Conservation (phyloP, 2,329 filamentous ascomycete genomes). For the Pseudogymnoascus sp. region DNA sequence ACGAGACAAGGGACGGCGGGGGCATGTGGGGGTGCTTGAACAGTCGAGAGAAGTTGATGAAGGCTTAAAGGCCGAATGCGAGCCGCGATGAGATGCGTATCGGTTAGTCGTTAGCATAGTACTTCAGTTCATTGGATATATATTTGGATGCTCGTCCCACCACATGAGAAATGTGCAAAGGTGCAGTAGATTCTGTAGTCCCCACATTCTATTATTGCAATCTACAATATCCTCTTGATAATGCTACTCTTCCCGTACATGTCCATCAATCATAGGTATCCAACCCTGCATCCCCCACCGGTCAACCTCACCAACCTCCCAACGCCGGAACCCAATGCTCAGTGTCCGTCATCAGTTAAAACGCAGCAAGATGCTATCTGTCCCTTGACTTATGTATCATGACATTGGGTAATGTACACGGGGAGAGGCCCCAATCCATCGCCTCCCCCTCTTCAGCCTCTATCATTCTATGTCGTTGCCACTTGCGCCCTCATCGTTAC, state of each 20-base stretch:
- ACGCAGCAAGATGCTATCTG: background rate
- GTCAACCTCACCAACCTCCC: background rate
- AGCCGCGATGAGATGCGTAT: background rate
- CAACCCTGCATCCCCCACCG: background rate
- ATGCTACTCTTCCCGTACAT: background rate
- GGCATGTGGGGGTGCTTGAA: background rate
- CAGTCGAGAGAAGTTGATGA: background rate
- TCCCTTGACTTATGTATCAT: background rate
- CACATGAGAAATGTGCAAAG: too few species aligned
- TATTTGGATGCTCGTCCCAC: background rate
- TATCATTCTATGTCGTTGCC: background rate
- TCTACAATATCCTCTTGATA: constrained; percentile 3
- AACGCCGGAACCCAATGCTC: background rate
- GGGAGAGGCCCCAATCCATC: background rate
- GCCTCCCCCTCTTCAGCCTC: background rate
- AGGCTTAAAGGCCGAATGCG: background rate
- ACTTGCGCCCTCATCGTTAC: background rate
- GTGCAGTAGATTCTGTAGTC: too few species aligned
- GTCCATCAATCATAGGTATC: background rate
- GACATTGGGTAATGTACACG: constrained; percentile 6
- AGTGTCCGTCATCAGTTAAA: background rate
- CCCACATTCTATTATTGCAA: background rate
- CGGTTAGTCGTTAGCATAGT: background rate
- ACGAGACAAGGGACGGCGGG: background rate
- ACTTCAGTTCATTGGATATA: background rate